A percentile compares a stretch with the other conserved stretches of the same genome.
Evolutionary conservation across 2,329 filamentous ascomycete species (phyloP).

Genomic region (Phaeosphaeria sp.): DNA sequence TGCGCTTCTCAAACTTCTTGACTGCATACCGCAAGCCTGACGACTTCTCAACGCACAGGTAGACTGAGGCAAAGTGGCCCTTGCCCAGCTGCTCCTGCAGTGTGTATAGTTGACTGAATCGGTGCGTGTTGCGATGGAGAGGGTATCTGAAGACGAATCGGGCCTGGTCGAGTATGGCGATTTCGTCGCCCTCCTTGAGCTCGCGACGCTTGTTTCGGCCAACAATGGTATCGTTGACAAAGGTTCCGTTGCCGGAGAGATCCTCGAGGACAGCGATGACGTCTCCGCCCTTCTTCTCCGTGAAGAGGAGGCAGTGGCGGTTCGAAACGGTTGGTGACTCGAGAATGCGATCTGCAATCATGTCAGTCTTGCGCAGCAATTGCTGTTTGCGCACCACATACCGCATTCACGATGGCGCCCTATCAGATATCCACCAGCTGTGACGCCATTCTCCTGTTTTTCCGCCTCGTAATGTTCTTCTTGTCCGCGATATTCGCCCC

Average conservation of each 20-base stretch:
- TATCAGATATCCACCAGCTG: conserved; percentile 86
- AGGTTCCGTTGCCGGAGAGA: conserved; percentile 94
- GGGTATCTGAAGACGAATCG: conserved; percentile 94
- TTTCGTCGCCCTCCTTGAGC: conserved; percentile 87
- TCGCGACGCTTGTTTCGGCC: conserved; percentile 92
- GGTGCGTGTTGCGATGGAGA: conserved; percentile 62
- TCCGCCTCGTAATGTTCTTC: conserved; percentile 68
- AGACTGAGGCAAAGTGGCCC: conserved; percentile 94
- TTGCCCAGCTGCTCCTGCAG: conserved; percentile 87
- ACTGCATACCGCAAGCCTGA: conserved; percentile 86
- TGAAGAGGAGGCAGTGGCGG: conserved; percentile 75
- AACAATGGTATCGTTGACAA: conserved; percentile 88
- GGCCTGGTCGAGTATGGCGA: conserved; percentile 83
- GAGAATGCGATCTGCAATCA: conserved; percentile 69
- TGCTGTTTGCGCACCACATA: conserved; percentile 55
- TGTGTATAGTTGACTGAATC: conserved; percentile 85
- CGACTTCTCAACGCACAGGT: conserved; percentile 85
- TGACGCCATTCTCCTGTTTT: conserved; percentile 60
- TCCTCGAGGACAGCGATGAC: conserved; percentile 83
- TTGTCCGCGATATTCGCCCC: conserved; percentile 62
- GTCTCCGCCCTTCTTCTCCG: conserved; percentile 65
- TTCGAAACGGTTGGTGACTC: conserved; percentile 86
- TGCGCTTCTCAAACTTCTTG: conserved; percentile 90
- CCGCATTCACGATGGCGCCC: conserved; percentile 94
- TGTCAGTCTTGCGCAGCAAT: conserved; percentile 14